Evolutionary conservation across 768 basidiomycete species (phyloP), one percentile per base, ranked within the genome.

Genomic region (Leccinum rimulosum): DNA sequence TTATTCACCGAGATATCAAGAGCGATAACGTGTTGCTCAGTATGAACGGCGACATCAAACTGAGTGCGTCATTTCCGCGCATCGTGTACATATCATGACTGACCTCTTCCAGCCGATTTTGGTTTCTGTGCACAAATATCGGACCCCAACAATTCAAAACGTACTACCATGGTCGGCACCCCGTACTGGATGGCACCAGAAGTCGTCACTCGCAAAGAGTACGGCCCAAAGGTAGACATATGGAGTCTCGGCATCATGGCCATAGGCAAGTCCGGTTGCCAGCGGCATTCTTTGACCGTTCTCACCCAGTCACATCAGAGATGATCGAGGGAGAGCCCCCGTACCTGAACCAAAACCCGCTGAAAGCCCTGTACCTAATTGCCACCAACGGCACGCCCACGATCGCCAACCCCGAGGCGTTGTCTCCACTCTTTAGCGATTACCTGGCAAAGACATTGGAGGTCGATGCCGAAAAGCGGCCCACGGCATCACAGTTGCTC

Each of bases 121-220:
- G 95, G 95, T n/a, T 98, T 97, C 80, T 97, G 95, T 63, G 95
- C 95, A 3, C 95, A 97, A 75, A 91, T 97, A 57, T 93, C 94
- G 22, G 91, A 94, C 65, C 82, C 84, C n/a, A 86, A 86, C 9
- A 86, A 89, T 63, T 86, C 93, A 4, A 97, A 97, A 76, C 87
- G 95, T 28, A 96, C 95, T 36, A 97, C 95, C 36, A 98, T 98
- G 95, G 95, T 98, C 52, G 95, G 95, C 3, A 97, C 95, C 1
- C 95, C 95, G 1, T 98, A 98, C 73, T 98, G 95, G 95, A 97
- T 98, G 95, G 95, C 95, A 0, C 95, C 95, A 0, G 95, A 98
- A 72, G 95, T 98, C 51, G 95, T 97, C 63, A 98, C 95, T 27
- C 86, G 95, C 56, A 97, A 97, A 74, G 95, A 97, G 75, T 97